These are phyloP conservation scores for Kodamaea nitidulidarum DNA, from an alignment of 805 yeast species.

Conservation along the genomic window DNA sequence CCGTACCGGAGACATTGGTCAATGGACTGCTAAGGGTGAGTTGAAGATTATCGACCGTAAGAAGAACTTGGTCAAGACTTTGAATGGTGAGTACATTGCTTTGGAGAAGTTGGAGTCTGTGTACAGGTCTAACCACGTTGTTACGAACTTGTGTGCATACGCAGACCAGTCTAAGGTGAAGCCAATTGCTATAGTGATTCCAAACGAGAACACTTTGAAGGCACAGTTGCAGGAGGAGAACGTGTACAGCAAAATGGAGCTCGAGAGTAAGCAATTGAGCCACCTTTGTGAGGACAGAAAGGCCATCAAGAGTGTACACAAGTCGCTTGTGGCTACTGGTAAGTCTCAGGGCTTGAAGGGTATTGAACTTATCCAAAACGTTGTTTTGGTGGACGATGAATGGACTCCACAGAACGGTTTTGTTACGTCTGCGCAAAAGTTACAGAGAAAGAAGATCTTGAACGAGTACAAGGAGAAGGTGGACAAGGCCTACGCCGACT, in stretches of 20 bases:
- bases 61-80: slow-evolving; percentile 93
- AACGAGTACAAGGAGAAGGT: slow-evolving; percentile 63
- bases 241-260: slow-evolving; percentile 44
- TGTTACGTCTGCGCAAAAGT: slow-evolving; percentile 92
- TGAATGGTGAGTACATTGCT: slow-evolving; percentile 96
- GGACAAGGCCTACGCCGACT: slow-evolving; percentile 52
- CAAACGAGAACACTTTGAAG: slow-evolving; percentile 64
- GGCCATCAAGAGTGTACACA: slow-evolving; percentile 50
- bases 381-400: slow-evolving; percentile 78
- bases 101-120: slow-evolving; percentile 89
- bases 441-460: slow-evolving; percentile 88
- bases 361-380: slow-evolving; percentile 78
- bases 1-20: slow-evolving; percentile 94
- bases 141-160: slow-evolving; percentile 83
- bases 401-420: slow-evolving; percentile 97
- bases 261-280: slow-evolving; percentile 40
- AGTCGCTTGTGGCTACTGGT: slow-evolving; percentile 69
- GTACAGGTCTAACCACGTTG: slow-evolving; percentile 77
- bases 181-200: slow-evolving; percentile 88
- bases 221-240: slow-evolving; percentile 50
- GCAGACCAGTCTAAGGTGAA: slow-evolving; percentile 86
- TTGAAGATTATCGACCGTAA: slow-evolving; percentile 85
- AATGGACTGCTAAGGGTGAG: slow-evolving; percentile 80
- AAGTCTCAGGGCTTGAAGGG: slow-evolving; percentile 76
- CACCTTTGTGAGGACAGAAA: slow-evolving; percentile 55